Evolutionary conservation across 2,329 filamentous ascomycete species (phyloP), one percentile per base, ranked within the genome.

Genomic region (Ophiostoma piceae): DNA sequence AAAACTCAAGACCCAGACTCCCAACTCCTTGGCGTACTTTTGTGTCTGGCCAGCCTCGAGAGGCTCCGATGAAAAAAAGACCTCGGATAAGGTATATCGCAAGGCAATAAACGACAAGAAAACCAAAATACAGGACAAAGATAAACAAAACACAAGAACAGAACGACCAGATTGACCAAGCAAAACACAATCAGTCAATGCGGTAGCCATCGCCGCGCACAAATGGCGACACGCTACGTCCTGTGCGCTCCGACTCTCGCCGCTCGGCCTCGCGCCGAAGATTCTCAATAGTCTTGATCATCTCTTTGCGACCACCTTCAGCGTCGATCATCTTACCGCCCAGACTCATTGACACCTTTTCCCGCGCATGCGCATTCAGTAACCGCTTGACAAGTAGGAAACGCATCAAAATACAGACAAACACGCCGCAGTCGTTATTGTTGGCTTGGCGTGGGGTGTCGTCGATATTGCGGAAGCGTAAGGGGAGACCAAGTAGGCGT

Each of bases 311-410:
- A 1, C 91, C 92, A 5, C 89, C 89, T 62, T 82, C 81, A 3
- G 92, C 92, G 80, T 97, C 92, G 67, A 98, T 89, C 76, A 90
- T 86, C 77, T 92, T 93, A 32, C 91, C 92, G 5, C 86, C 88
- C 86, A 98, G 90, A 76, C 91, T 95, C 95, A 99, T 98, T 72
- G 89, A 94, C 14, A 98, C 90, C 80, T 96, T 97, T 78, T 94
- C 88, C 72, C 87, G 87, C 2, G 91, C 89, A 76, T 92, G 90
- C 9, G 92, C 92, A 74, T 85, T 87, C 71, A 99, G 82, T 32
- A 99, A 83, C 70, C 92, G 84, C 79, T 93, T 94, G 67, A 97
- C 83, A 22, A 99, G 84, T n/a, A 99, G 81, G 80, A 97, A 91
- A 67, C 93, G 88, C 94, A 99, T 99, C 72, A 94, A 85, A 74